Base-by-base conservation (phyloP, 179 eudicot genomes). In the Gypsophila paniculata region DNA sequence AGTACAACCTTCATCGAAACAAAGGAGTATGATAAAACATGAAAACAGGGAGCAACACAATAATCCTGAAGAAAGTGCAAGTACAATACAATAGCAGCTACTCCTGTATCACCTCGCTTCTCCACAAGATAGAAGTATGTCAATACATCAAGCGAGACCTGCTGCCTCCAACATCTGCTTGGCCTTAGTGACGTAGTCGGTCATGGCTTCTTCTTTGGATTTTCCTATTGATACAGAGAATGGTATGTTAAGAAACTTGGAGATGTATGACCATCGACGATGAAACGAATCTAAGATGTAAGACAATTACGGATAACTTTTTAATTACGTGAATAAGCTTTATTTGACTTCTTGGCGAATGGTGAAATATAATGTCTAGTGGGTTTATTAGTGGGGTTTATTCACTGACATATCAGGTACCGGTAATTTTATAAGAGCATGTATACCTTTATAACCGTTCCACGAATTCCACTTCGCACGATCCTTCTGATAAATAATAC, bases 401-500 rank as follows among this genome's bases (percentile, higher is more conserved):
- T 11, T 46, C 52, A 46, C 52, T 46, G 52, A 46, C 15, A 46
- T 8, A 46, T 42, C 46, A 42, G 46, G 8, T 46, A 46, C 1
- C 3, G 52, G 17, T 10, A 13, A 15, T 46, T 42, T 0, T 42
- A 42, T 6, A 12, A 4, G 52, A 3, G 70, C 11, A 19, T 17
- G 59, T 54, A 36, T 85, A 93, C 98, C 97, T 88, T 93, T 89
- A 68, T 80, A 79, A 19, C 83, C 86, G 82, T 93, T 86, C 98
- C 98, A 93, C 15, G 97, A 91, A 80, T 91, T 93, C 96, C 96
- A 93, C 80, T 93, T 93, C 1, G 91, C 91, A 46, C 79, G 82
- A 58, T 88, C 98, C 83, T 73, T 88, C 85, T 76, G 67, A 84
- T 85, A 85, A 46, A 93, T 82, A 11, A 93, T 78, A 46, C 98